Percentiles rank a stretch among this genome's conserved stretches.
phyloP scores from a whole-genome alignment of 805 yeast genomes.

The Schizosaccharomyces cryophilus region DNA sequence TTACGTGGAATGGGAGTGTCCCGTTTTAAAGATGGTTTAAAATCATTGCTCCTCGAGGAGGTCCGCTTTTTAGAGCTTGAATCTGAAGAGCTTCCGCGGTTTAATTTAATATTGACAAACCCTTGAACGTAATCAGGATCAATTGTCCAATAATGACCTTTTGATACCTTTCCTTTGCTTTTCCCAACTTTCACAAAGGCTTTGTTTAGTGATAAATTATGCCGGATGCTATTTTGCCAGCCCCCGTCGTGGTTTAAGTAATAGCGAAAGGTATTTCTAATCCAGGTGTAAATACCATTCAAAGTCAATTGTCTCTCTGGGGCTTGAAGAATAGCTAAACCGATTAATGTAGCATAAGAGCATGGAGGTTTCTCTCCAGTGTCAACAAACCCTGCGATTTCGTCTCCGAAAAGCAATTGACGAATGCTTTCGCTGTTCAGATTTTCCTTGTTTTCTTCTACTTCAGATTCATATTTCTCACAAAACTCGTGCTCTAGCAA shows the following conservation, averaged over 20 bases:
- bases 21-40: neutral
- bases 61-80: neutral
- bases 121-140: conserved; percentile 48
- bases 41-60: neutral
- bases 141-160: conserved; percentile 98
- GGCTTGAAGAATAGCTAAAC: conserved; percentile 81
- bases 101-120: neutral
- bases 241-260: conserved; percentile 82
- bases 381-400: neutral
- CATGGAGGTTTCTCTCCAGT: conserved; percentile 21
- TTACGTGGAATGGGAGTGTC: neutral
- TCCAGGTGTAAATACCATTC: conserved; percentile 82
- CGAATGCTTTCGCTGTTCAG: neutral
- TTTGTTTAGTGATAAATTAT: conserved; percentile 76
- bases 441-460: neutral
- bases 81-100: neutral
- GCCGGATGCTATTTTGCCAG: conserved; percentile 96
- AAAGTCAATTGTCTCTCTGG: conserved; percentile 69
- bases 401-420: neutral
- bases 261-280: conserved; percentile 64
- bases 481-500: neutral
- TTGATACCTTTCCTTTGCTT: conserved; percentile 91
- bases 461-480: neutral
- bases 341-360: conserved; percentile 95
- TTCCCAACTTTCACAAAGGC: conserved; percentile 96